phyloP scores from a whole-genome alignment of 164 flowering plant genomes.

The Aristolochia fimbriata region DNA sequence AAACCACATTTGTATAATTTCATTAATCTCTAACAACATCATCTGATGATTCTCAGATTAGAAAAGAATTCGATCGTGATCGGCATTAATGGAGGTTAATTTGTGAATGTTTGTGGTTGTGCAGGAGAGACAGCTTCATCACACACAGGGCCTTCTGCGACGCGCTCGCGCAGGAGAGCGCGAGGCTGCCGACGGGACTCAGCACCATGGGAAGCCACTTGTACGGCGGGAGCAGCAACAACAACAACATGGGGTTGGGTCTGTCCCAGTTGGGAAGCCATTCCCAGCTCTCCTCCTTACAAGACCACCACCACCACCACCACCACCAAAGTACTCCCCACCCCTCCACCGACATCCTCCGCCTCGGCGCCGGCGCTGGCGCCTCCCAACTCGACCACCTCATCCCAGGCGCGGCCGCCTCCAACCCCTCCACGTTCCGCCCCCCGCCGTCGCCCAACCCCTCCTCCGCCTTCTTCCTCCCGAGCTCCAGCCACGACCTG shows the following conservation, averaged over 20 bases:
- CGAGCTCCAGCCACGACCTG: conserved; percentile 23
- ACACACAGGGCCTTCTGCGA: conserved; percentile 94
- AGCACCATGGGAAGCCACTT: conserved; percentile 48
- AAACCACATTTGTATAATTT: no score
- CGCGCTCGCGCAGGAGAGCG: conserved; percentile 82
- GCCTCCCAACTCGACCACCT: conserved; percentile 37
- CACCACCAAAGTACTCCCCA: no score
- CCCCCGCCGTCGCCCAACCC: conserved; percentile 21
- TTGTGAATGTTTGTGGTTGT: not conserved
- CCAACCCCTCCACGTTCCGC: conserved; percentile 21
- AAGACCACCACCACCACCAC: conserved; percentile 30
- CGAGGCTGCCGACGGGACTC: conserved; percentile 46
- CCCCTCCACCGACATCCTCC: conserved; percentile 27
- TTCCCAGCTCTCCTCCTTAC: conserved; percentile 32
- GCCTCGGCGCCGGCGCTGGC: conserved; percentile 41
- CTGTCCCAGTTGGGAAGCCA: conserved; percentile 28
- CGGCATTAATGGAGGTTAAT: no score
- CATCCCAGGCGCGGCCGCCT: conserved; percentile 9
- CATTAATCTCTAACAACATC: no score
- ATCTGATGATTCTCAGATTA: no score
- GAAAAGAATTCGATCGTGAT: no score
- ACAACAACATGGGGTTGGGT: conserved; percentile 34
- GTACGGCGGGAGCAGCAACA: conserved; percentile 26
- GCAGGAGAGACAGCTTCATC: conserved; percentile 89
- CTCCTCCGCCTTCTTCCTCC: conserved; percentile 26